phyloP scores from a whole-genome alignment of 495 filamentous ascomycete genomes.

The Barbatosphaeria neglecta region DNA sequence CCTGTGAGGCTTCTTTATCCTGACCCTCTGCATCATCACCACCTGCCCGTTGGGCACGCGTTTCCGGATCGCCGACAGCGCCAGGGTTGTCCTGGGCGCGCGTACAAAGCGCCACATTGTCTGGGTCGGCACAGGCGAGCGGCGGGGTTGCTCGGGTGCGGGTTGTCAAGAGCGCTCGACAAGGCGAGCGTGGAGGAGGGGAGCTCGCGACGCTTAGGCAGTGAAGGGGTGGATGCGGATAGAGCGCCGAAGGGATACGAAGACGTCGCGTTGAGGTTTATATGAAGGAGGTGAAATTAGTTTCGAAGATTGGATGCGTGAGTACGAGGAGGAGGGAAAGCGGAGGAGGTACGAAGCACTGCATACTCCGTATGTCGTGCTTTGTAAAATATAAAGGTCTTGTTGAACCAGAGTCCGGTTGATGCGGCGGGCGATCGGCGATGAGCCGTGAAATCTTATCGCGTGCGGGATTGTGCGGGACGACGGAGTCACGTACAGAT shows the following conservation, averaged over 20 bases:
- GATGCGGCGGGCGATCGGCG: too few species aligned
- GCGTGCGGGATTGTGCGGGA: too few species aligned
- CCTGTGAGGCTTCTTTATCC: conserved; percentile 10
- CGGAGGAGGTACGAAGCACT: too few species aligned
- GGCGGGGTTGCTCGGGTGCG: conserved; percentile 23
- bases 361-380: too few species aligned
- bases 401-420: too few species aligned
- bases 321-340: too few species aligned
- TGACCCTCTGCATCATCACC: conserved; percentile 22
- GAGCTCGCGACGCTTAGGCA: background rate
- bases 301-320: too few species aligned
- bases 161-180: conserved; percentile 3
- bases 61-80: conserved; percentile 2
- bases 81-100: conserved; percentile 9
- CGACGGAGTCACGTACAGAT: too few species aligned
- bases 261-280: too few species aligned
- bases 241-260: background rate
- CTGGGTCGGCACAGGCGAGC: conserved; percentile 2
- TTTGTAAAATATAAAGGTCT: too few species aligned
- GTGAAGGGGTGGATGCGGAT: background rate
- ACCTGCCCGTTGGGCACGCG: conserved; percentile 7
- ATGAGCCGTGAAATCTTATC: too few species aligned
- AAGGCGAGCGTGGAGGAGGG: background rate
- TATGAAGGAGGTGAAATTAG: too few species aligned
- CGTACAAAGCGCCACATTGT: conserved; percentile 26